Conservation (phyloP, 2,329 filamentous ascomycete species). For the Helicocarpus griseus region DNA sequence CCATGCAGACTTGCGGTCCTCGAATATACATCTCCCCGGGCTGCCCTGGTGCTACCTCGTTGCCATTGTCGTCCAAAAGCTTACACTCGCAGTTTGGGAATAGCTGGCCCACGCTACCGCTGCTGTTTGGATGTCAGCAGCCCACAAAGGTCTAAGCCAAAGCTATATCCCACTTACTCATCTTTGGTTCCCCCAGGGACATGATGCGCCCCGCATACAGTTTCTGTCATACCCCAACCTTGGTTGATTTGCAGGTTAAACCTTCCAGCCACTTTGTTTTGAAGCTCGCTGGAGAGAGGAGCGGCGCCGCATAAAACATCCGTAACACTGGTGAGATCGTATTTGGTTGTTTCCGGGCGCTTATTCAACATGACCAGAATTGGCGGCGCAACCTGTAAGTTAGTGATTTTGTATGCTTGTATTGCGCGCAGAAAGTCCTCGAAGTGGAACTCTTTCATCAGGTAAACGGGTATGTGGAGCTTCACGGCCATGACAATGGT, state of each 20-base stretch:
- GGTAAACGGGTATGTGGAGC: slow-evolving; percentile 44
- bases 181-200: slow-evolving; percentile 32
- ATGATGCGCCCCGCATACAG: slow-evolving; percentile 34
- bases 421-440: slow-evolving; percentile 67
- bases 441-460: slow-evolving; percentile 73
- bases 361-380: slow-evolving; percentile 73
- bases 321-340: slow-evolving; percentile 66
- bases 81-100: slow-evolving; percentile 45
- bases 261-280: slow-evolving; percentile 62
- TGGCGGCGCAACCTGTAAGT: slow-evolving; percentile 72
- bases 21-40: slow-evolving; percentile 60
- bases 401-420: slow-evolving; percentile 64
- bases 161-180: slow-evolving; percentile 15
- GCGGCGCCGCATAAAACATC: slow-evolving; percentile 83
- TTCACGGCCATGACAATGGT: slow-evolving; percentile 41
- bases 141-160: not conserved
- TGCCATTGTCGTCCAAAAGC: slow-evolving; percentile 45
- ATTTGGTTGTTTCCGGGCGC: slow-evolving; percentile 64
- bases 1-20: slow-evolving; percentile 54
- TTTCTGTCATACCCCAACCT: slow-evolving; percentile 73
- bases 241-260: slow-evolving; percentile 70
- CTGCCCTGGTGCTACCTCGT: slow-evolving; percentile 41
- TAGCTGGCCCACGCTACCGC: slow-evolving; percentile 44
- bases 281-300: slow-evolving; percentile 69
- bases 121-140: no score